phyloP scores from a whole-genome alignment of 768 basidiomycete species.

The Russula foetens region DNA sequence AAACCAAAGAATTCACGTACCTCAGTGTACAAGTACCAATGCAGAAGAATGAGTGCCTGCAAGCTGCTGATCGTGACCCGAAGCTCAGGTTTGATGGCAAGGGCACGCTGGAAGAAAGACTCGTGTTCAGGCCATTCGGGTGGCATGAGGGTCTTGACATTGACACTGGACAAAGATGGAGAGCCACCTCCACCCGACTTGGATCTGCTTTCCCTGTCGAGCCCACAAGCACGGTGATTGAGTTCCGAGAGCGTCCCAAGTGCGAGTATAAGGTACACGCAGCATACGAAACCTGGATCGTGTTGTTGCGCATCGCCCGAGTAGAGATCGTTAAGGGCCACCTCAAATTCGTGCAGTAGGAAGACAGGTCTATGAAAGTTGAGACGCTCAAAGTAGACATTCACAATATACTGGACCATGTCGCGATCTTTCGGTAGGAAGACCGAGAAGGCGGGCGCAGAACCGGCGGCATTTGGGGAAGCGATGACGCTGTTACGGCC shows the following conservation, averaged over 20 bases:
- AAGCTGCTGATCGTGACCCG: conserved; percentile 76
- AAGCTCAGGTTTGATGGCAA: conserved; percentile 72
- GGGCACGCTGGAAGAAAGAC: conserved; percentile 75
- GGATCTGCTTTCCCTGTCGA: conserved; percentile 38
- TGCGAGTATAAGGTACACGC: conserved; percentile 68
- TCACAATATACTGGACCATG: conserved; percentile 52
- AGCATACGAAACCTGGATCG: conserved; percentile 75
- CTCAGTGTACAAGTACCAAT: conserved; percentile 89
- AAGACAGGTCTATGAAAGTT: conserved; percentile 78
- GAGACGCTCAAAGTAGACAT: conserved; percentile 69
- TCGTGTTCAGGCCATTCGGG: conserved; percentile 71
- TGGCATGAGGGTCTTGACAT: conserved; percentile 56
- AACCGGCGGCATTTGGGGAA: conserved; percentile 15
- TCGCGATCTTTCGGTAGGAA: conserved; percentile 75
- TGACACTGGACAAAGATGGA: conserved; percentile 24
- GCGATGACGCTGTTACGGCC: conserved; percentile 38
- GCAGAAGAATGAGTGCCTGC: conserved; percentile 75
- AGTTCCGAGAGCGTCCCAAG: conserved; percentile 78
- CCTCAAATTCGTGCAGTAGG: conserved; percentile 58
- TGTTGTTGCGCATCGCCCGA: conserved; percentile 41
- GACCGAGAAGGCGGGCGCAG: conserved; percentile 38
- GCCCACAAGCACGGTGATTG: conserved; percentile 56
- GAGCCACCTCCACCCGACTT: conserved; percentile 28
- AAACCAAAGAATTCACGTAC: conserved; percentile 32
- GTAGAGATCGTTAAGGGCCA: conserved; percentile 58